Base-by-base conservation (phyloP, 1,284 basidiomycete species). In the Mycosarcoma maydis region DNA sequence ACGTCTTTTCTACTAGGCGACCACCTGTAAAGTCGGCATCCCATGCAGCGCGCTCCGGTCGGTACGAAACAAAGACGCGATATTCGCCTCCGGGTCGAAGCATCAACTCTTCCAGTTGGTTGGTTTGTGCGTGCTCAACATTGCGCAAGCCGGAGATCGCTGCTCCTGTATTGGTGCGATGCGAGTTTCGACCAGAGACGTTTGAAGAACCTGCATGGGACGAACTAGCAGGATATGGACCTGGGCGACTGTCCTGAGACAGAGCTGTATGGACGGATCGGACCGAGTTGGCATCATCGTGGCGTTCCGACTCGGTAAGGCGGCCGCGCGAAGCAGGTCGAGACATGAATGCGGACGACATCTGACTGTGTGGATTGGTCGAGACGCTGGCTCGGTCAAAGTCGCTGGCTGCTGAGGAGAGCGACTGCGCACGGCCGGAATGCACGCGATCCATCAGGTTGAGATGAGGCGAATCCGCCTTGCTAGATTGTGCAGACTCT, bases 1-100 rank as follows among this genome's bases (percentile, higher is more conserved):
- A 85, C 10, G 75, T 61, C 26, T 80, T 80, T 26, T 82, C 72
- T 3, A 82, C 73, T 16, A 85, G 71, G 14, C 78, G 73, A 3
- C 84, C 85, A 0, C 83, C 79, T 20, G 76, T 79, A 33, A 64
- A 64, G 3, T 73, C 67, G 11, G 60, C 72, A 34, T 82, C 77
- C 42, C 73, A 53, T 6, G 62, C 50, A 34, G 82, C 82, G 2
- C 82, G 71, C 19, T 76, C 66, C 0, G 85, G 84, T 1, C 83
- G 82, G 70, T 84, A 84, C 16, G 84, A 82, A 6, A 85, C 84
- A 33, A 84, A 82, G 11, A 85, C 78, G n/a, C 85, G 78, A 59
- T 85, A 84, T 64, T 85, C 84, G 16, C 82, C 83, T 10, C 85
- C 85, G 3, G 85, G 85, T 6, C 84, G 76, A 66, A 85, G 82